phyloP scores from a whole-genome alignment of 208 protist species.

The Leptomonas seymouri region DNA sequence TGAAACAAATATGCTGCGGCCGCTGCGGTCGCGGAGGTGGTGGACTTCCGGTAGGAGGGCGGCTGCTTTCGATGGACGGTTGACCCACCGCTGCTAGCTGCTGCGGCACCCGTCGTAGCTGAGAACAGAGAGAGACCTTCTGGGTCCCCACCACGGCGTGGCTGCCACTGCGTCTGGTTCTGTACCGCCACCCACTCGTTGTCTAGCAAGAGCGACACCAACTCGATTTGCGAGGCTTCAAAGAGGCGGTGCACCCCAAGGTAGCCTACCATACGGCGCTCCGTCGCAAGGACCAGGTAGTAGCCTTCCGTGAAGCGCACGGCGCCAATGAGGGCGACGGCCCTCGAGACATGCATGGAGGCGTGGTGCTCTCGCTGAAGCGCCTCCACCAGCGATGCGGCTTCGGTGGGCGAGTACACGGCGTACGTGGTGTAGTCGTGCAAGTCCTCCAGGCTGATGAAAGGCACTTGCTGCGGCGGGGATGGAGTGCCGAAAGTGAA shows the following conservation, averaged over 20 bases:
- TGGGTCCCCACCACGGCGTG: conserved; percentile 1
- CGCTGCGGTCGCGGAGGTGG: conserved; percentile 8
- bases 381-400: conserved; percentile 34
- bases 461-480: not conserved
- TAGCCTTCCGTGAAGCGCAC: conserved; percentile 93
- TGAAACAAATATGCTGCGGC: conserved; percentile 29
- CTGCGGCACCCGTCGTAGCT: not conserved
- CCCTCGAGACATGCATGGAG: conserved; percentile 24
- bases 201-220: conserved; percentile 51
- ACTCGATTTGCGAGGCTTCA: conserved; percentile 75
- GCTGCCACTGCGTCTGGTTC: conserved; percentile 2
- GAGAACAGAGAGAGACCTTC: not conserved
- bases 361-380: conserved; percentile 31
- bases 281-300: conserved; percentile 92
- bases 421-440: conserved; percentile 29
- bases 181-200: conserved; percentile 18
- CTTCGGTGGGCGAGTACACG: conserved; percentile 39
- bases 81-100: not conserved
- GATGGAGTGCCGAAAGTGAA: not conserved
- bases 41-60: not conserved
- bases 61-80: not conserved
- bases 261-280: conserved; percentile 71
- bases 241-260: conserved; percentile 93
- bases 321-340: conserved; percentile 76
- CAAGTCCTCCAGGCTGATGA: conserved; percentile 18